phyloP scores from a whole-genome alignment of 805 yeast species.

The Candida odintsovae region DNA sequence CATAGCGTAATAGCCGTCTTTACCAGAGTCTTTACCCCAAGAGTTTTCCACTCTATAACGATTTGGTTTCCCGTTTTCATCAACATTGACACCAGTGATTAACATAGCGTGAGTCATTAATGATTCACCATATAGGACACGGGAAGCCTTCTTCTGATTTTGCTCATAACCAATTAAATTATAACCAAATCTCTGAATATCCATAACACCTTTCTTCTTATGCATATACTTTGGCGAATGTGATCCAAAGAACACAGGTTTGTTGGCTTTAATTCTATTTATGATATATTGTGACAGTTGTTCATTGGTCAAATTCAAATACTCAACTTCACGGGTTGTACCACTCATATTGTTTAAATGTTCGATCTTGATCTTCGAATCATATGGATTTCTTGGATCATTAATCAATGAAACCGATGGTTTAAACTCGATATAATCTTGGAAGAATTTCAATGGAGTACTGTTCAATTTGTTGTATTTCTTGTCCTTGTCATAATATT shows the following conservation, averaged over 20 bases:
- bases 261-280: constrained; percentile 61
- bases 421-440: constrained; percentile 42
- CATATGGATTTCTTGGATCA: constrained; percentile 75
- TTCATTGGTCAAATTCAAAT: constrained; percentile 61
- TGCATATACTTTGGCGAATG: constrained; percentile 80
- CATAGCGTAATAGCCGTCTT: constrained; percentile 65
- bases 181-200: constrained; percentile 63
- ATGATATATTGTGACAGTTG: constrained; percentile 56
- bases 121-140: constrained; percentile 66
- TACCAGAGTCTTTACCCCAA: constrained; percentile 68
- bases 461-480: constrained; percentile 41
- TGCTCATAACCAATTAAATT: constrained; percentile 48
- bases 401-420: constrained; percentile 62
- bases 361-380: constrained; percentile 62
- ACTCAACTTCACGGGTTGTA: constrained; percentile 57
- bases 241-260: constrained; percentile 83
- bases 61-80: constrained; percentile 50
- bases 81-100: constrained; percentile 75
- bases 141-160: constrained; percentile 54
- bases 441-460: constrained; percentile 63
- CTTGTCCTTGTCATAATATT: constrained; percentile 65
- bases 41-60: constrained; percentile 75
- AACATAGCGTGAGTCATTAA: constrained; percentile 91
- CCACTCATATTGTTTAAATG: constrained; percentile 68
- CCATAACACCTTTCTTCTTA: constrained; percentile 61